Conservation (phyloP, 2,329 filamentous ascomycete species). For the Claviceps pusilla region DNA sequence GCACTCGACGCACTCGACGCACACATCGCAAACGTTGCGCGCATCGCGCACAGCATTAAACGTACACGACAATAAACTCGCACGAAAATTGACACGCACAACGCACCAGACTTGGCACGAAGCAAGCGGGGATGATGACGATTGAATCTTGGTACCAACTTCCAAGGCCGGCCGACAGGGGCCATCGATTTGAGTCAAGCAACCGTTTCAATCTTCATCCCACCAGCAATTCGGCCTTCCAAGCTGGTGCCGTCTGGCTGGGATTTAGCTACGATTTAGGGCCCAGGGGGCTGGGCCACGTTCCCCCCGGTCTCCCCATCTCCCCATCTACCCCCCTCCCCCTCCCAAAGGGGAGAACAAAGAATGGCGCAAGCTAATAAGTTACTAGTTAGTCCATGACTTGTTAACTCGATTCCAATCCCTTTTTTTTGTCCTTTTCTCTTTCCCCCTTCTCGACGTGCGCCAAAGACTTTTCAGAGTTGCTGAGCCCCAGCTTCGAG, state of each 20-base stretch:
- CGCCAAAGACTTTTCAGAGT: too few relatives aligned
- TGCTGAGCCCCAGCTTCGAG: too few relatives aligned
- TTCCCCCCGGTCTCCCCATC: not conserved
- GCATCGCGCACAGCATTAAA: too few relatives aligned
- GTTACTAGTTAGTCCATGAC: not conserved
- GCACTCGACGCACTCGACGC: too few relatives aligned
- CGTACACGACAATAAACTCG: too few relatives aligned
- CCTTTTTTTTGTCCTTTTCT: not conserved
- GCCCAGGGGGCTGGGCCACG: not conserved
- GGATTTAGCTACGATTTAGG: not conserved
- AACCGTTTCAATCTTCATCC: not conserved
- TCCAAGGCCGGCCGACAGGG: too few relatives aligned
- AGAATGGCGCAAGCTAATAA: not conserved
- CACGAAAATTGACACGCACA: too few relatives aligned
- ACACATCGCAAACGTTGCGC: too few relatives aligned
- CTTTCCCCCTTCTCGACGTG: not conserved
- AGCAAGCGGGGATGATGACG: not conserved
- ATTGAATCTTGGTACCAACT: not conserved
- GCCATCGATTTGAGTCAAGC: not conserved
- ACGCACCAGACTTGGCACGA: not conserved
- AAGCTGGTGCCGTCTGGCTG: not conserved
- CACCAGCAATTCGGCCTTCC: too few relatives aligned
- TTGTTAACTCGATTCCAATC: not conserved
- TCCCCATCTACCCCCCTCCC: too few relatives aligned
- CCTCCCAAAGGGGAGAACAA: not conserved